Base-by-base conservation (phyloP, 2,329 filamentous ascomycete species). In the Xylaria sp. region DNA sequence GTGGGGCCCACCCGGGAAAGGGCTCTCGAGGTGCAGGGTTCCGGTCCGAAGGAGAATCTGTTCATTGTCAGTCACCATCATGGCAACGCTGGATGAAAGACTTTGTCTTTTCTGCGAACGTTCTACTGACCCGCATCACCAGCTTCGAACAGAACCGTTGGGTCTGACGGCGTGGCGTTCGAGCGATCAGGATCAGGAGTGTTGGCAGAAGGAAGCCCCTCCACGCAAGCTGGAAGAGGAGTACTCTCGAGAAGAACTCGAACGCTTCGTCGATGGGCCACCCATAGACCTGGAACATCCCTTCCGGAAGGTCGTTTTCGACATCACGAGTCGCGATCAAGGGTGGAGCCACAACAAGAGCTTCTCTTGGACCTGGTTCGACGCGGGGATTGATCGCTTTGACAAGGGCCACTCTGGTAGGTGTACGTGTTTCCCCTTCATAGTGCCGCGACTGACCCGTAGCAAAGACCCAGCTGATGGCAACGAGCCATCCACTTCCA, bases 241-340 rank as follows among this genome's bases (percentile, higher is more conserved):
- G 48, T 74, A 73, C 48, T 57, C 69, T 1, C 44, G 68, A n/a
- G 63, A 72, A 5, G 65, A 70, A 4, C 71, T 76, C 37, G 68
- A 76, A 59, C 42, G 66, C 1, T 76, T 79, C 42, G 71, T 74
- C 51, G 70, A 74, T 6, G 76, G 77, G 5, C 75, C 76, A 1
- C 71, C 74, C 0, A 74, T 78, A 0, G 68, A 69, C 1, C 68
- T 83, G 1, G 68, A 76, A 2, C 72, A 77, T 55, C 83, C 84
- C 0, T 83, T 81, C 54, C 79, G 83, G 42, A 87, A 85, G 70
- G 76, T 88, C 18, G 80, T 85, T 19, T 88, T 88, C 69, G 81
- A 78, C 4, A 76, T 86, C 47, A 71, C 70, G 9, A 83, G 81
- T 68, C 75, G 72, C 52, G 85, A 88, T 62, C 85, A 88, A 64